phyloP scores from a whole-genome alignment of 495 filamentous ascomycete species.

The Daldinia vernicosa region DNA sequence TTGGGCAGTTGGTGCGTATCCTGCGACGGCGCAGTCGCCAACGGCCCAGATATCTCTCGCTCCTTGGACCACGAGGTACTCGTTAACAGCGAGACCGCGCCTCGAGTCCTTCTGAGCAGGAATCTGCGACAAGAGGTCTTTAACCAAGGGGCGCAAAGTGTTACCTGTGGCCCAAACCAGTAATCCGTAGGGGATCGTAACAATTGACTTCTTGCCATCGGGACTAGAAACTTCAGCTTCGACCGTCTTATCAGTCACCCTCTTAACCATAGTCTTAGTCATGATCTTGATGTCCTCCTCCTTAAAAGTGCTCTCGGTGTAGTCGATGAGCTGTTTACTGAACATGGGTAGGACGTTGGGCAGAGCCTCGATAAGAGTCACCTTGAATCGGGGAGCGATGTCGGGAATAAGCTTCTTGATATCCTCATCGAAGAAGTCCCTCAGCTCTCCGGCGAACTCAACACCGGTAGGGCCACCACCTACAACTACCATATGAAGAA shows the following conservation, averaged over 20 bases:
- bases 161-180: slow-evolving; percentile 99
- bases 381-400: slow-evolving; percentile 91
- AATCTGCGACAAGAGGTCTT: slow-evolving; percentile 89
- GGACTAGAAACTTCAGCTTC: slow-evolving; percentile 86
- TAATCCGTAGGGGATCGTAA: slow-evolving; percentile 91
- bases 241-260: slow-evolving; percentile 92
- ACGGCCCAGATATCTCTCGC: slow-evolving; percentile 91
- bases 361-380: slow-evolving; percentile 97
- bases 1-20: slow-evolving; percentile 97
- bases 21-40: slow-evolving; percentile 88
- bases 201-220: slow-evolving; percentile 82
- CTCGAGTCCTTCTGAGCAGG: slow-evolving; percentile 95
- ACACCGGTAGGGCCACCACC: slow-evolving; percentile 98
- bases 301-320: slow-evolving; percentile 98
- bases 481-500: slow-evolving; percentile 99
- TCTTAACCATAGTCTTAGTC: slow-evolving; percentile 99
- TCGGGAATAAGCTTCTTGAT: slow-evolving; percentile 98
- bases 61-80: slow-evolving; percentile 97
- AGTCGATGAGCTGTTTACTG: slow-evolving; percentile 98
- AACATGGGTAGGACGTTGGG: slow-evolving; percentile 98
- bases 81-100: slow-evolving; percentile 93
- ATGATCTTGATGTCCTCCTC: slow-evolving; percentile 96
- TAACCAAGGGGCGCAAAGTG: slow-evolving; percentile 85
- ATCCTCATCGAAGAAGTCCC: slow-evolving; percentile 98
- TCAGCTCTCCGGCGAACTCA: slow-evolving; percentile 96